Percentiles rank a stretch among this genome's conserved stretches.
These are phyloP conservation scores for Cutaneotrichosporon curvatum DNA, from an alignment of 1,284 basidiomycete species.

Conservation along the genomic window DNA sequence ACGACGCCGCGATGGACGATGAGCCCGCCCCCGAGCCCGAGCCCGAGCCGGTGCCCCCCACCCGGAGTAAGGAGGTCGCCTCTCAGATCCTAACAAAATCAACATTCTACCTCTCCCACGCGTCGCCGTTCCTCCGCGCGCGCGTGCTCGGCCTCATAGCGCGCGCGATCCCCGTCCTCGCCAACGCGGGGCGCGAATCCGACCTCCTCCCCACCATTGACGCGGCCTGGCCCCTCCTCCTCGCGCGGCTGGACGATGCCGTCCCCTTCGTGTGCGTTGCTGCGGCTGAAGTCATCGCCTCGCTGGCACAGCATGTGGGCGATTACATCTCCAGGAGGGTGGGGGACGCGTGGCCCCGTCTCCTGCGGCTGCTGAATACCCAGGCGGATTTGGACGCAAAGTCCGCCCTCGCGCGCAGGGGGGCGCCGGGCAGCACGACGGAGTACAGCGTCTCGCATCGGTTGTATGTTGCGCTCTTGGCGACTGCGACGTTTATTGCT, in stretches of 20 bases:
- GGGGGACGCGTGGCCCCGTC: slow-evolving; percentile 82
- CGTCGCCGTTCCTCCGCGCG: slow-evolving; percentile 70
- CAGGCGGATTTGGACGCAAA: slow-evolving; percentile 57
- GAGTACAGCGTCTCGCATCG: slow-evolving; percentile 59
- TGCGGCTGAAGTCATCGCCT: slow-evolving; percentile 62
- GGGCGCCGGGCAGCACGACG: slow-evolving; percentile 43
- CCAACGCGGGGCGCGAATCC: slow-evolving; percentile 51
- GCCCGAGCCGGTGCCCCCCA: slow-evolving; percentile 52
- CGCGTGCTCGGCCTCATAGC: slow-evolving; percentile 68
- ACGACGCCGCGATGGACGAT: slow-evolving; percentile 1
- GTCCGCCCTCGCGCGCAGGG: slow-evolving; percentile 57
- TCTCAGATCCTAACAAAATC: slow-evolving; percentile 75
- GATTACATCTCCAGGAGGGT: slow-evolving; percentile 73
- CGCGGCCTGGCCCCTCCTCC: slow-evolving; percentile 77
- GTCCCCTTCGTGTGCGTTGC: slow-evolving; percentile 70
- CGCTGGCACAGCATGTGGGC: slow-evolving; percentile 61
- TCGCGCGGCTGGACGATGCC: slow-evolving; percentile 67
- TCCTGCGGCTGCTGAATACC: slow-evolving; percentile 55
- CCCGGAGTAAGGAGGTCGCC: slow-evolving; percentile 65
- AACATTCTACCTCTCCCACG: slow-evolving; percentile 81
- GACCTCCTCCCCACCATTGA: slow-evolving; percentile 75
- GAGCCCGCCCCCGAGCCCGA: slow-evolving; percentile 46
- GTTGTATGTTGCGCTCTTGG: slow-evolving; percentile 63
- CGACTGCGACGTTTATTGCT: slow-evolving; percentile 61
- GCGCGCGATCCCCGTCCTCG: slow-evolving; percentile 65